A percentile compares a stretch with the other conserved stretches of the same genome.
Evolutionary conservation across 169 alveolate genomes (phyloP).

Genomic region (Plasmodium vinckei): DNA sequence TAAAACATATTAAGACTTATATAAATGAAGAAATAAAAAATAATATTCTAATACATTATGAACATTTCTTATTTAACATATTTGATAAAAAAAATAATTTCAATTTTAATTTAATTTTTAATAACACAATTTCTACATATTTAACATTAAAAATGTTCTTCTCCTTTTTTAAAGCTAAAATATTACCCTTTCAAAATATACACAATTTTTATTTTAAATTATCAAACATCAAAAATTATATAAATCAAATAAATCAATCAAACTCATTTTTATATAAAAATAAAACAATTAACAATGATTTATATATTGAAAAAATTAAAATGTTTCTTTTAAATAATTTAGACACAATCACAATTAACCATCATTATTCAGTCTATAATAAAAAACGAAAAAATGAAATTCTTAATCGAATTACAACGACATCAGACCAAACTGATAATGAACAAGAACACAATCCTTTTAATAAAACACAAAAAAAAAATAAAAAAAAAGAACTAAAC

Average conservation of each 20-base stretch:
- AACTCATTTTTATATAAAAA: constrained; percentile 25
- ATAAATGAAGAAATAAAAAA: constrained; percentile 46
- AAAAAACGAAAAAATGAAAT: constrained; percentile 8
- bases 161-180: constrained; percentile 29
- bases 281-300: constrained; percentile 6
- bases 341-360: constrained; percentile 11
- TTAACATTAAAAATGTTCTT: constrained; percentile 50
- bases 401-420: not conserved
- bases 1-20: constrained; percentile 47
- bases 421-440: not conserved
- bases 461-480: not conserved
- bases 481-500: not conserved
- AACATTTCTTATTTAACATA: constrained; percentile 33
- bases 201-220: constrained; percentile 62
- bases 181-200: constrained; percentile 34
- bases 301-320: constrained; percentile 44
- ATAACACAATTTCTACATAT: constrained; percentile 23
- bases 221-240: not conserved
- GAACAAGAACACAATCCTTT: not conserved
- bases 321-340: constrained; percentile 35
- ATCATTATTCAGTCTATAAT: not conserved
- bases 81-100: constrained; percentile 29
- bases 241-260: constrained; percentile 6
- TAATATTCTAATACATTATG: constrained; percentile 28
- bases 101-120: constrained; percentile 42